Evolutionary conservation across 2,329 filamentous ascomycete species (phyloP).

Genomic region (Calonectria pauciramosa): DNA sequence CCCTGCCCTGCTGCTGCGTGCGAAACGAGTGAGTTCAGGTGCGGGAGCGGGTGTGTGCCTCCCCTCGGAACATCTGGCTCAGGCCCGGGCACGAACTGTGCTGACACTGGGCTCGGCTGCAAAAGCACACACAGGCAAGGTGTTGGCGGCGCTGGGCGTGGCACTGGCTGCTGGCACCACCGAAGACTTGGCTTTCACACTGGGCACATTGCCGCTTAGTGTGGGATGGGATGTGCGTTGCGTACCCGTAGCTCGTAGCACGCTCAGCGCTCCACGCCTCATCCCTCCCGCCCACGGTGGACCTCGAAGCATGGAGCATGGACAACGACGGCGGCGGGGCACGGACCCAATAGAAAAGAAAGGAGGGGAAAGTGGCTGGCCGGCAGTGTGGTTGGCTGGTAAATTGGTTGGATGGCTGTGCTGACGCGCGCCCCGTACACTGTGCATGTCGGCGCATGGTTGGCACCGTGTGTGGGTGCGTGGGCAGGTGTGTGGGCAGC

Average conservation of each 20-base stretch:
- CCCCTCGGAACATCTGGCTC: background rate
- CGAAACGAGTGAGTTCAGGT: slow-evolving; percentile 4
- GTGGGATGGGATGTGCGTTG: background rate
- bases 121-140: background rate
- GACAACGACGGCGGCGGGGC: slow-evolving; percentile 2
- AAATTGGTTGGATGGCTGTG: slow-evolving; percentile 10
- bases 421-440: slow-evolving; percentile 6
- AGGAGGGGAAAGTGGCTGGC: slow-evolving; percentile 9
- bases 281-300: background rate
- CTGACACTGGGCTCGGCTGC: background rate
- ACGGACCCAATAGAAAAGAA: slow-evolving; percentile 7
- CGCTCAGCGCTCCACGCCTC: background rate
- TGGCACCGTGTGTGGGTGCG: background rate
- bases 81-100: background rate
- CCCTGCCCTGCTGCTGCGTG: slow-evolving; percentile 14
- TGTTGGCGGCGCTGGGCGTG: background rate
- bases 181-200: background rate
- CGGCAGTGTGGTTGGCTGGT: slow-evolving; percentile 3
- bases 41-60: background rate
- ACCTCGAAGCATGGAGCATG: background rate
- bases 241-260: background rate
- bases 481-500: background rate
- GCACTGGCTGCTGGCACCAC: background rate
- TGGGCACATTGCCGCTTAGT: background rate
- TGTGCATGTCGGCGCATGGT: background rate